These are phyloP conservation scores for Penicillium fuscoglaucum DNA, from an alignment of 2,329 filamentous ascomycete species.

Conservation along the genomic window DNA sequence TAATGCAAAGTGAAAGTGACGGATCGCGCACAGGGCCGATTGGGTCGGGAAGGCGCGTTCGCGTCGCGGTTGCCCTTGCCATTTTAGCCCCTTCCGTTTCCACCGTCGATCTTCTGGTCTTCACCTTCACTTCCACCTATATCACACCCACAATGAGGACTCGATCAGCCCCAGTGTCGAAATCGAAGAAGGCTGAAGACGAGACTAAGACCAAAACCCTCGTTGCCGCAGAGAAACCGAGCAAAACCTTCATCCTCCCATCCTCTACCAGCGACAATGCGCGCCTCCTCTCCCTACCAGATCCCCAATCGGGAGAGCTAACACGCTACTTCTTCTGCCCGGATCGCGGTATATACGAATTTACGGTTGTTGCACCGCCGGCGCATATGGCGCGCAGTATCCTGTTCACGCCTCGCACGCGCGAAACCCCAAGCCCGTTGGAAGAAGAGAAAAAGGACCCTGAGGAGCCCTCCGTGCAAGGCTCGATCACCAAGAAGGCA, in stretches of 20 bases:
- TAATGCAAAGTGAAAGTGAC: constrained; percentile 20
- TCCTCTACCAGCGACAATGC: constrained; percentile 52
- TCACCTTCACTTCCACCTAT: constrained; percentile 6
- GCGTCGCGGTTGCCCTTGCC: constrained; percentile 30
- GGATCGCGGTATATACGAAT: constrained; percentile 59
- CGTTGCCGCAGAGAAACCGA: constrained; percentile 31
- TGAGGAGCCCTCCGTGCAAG: constrained; percentile 28
- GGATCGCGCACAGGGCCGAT: constrained; percentile 27
- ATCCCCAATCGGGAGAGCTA: constrained; percentile 52
- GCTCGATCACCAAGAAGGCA: constrained; percentile 64
- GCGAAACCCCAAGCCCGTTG: constrained; percentile 7
- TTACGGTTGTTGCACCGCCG: constrained; percentile 57
- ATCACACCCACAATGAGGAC: constrained; percentile 29
- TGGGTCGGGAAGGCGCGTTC: constrained; percentile 24
- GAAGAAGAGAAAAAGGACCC: constrained; percentile 19
- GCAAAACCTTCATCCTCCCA: constrained; percentile 60
- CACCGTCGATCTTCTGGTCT: neutral
- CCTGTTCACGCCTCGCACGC: constrained; percentile 47
- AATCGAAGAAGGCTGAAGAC: constrained; percentile 17
- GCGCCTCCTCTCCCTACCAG: constrained; percentile 56
- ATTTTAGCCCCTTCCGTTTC: constrained; percentile 14
- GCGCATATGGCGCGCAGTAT: constrained; percentile 56
- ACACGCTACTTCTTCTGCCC: constrained; percentile 62
- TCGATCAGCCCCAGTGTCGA: constrained; percentile 24
- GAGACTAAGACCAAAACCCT: constrained; percentile 24